Evolutionary conservation across 208 protist genomes (phyloP).

Genomic region (Acanthamoeba lenticulata): DNA sequence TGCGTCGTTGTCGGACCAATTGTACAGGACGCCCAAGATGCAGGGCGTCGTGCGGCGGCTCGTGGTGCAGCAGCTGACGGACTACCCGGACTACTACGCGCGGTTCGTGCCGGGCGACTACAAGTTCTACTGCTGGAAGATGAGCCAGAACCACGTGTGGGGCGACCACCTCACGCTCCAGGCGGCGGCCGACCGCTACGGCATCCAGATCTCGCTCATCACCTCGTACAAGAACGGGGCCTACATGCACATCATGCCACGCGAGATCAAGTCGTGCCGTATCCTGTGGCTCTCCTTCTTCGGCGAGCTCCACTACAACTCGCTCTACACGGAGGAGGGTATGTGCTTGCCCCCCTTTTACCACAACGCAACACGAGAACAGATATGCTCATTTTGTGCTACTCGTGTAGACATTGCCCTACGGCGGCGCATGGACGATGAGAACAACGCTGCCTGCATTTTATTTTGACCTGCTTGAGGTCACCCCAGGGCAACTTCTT

Average conservation of each 20-base stretch:
- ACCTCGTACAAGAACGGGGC: slow-evolving; percentile 63
- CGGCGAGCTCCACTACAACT: slow-evolving; percentile 67
- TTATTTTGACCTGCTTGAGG: neutral
- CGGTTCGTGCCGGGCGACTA: slow-evolving; percentile 64
- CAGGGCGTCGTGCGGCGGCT: slow-evolving; percentile 38
- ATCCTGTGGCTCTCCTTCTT: slow-evolving; percentile 69
- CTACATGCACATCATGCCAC: slow-evolving; percentile 61
- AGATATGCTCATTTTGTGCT: neutral
- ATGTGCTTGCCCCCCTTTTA: neutral
- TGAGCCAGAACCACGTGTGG: slow-evolving; percentile 58
- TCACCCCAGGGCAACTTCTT: too few relatives aligned
- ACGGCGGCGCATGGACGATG: slow-evolving; percentile 2
- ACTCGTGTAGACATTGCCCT: neutral
- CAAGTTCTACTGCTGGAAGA: slow-evolving; percentile 61
- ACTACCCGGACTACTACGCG: slow-evolving; percentile 14
- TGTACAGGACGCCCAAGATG: slow-evolving; percentile 62
- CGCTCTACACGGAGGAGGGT: slow-evolving; percentile 60
- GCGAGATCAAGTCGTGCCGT: slow-evolving; percentile 67
- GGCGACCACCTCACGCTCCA: slow-evolving; percentile 55
- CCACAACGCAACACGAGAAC: neutral
- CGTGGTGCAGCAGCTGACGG: slow-evolving; percentile 37
- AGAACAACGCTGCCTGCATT: neutral
- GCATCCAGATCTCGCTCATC: slow-evolving; percentile 68
- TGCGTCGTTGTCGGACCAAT: slow-evolving; percentile 40
- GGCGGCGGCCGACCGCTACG: slow-evolving; percentile 59